Evolutionary conservation across 495 filamentous ascomycete species (phyloP).

Genomic region (Niebla homalea): DNA sequence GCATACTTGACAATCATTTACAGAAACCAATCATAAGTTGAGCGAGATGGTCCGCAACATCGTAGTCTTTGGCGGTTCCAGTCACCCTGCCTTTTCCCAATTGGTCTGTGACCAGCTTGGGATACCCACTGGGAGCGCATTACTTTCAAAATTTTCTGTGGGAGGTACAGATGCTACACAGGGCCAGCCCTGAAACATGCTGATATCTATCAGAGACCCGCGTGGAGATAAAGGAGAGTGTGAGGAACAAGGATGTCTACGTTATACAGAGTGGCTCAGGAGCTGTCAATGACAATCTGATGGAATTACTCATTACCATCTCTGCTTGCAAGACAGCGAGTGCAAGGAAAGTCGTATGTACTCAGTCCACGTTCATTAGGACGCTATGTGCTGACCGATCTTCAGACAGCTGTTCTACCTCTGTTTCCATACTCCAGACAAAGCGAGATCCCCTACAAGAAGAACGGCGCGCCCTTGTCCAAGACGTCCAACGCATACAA

Average conservation of each 20-base stretch:
- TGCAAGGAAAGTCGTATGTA: slow-evolving; percentile 42
- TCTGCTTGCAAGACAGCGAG: slow-evolving; percentile 96
- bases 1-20: no score
- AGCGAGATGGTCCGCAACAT: slow-evolving; percentile 81
- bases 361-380: not conserved
- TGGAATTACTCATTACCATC: slow-evolving; percentile 92
- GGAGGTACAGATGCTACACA: slow-evolving; percentile 26
- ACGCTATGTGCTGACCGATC: not conserved
- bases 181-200: not conserved
- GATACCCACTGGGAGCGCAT: slow-evolving; percentile 66
- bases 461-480: slow-evolving; percentile 73
- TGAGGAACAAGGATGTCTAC: slow-evolving; percentile 95
- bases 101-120: slow-evolving; percentile 77
- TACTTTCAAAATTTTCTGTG: slow-evolving; percentile 81
- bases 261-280: slow-evolving; percentile 85
- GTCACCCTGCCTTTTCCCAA: slow-evolving; percentile 76
- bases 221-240: slow-evolving; percentile 88
- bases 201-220: slow-evolving; percentile 52
- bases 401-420: slow-evolving; percentile 74
- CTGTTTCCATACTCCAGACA: slow-evolving; percentile 94
- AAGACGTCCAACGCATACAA: slow-evolving; percentile 39
- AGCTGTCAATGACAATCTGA: slow-evolving; percentile 87
- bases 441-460: slow-evolving; percentile 92
- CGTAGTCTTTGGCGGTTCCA: slow-evolving; percentile 83
- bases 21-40: not conserved